phyloP scores from a whole-genome alignment of 768 basidiomycete species.

The Tricholoma sp. region DNA sequence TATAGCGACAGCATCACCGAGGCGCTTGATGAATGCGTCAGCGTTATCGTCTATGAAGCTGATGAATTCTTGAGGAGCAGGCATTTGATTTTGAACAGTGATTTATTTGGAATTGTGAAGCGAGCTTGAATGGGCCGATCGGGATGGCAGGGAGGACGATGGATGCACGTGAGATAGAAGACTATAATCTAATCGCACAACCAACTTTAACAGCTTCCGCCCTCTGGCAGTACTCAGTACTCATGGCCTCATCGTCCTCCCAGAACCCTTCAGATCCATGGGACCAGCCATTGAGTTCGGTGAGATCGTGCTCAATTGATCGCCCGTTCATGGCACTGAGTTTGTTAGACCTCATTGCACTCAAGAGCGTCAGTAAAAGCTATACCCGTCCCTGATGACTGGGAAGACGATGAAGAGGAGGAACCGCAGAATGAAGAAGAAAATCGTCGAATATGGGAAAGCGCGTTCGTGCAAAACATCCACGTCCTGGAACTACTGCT shows the following conservation, averaged over 20 bases:
- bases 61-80: constrained; percentile 44
- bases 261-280: constrained; percentile 15
- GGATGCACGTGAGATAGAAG: not conserved
- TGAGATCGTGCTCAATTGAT: constrained; percentile 5
- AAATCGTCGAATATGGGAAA: constrained; percentile 59
- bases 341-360: constrained; percentile 10
- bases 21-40: constrained; percentile 69
- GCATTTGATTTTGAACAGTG: constrained; percentile 25
- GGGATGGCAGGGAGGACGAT: too few species aligned
- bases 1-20: constrained; percentile 79
- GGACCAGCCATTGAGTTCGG: constrained; percentile 13
- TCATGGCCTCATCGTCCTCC: constrained; percentile 10
- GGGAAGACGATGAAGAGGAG: constrained; percentile 24
- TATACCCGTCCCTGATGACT: constrained; percentile 19
- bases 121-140: too few species aligned
- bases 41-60: constrained; percentile 64
- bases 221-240: not conserved
- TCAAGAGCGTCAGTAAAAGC: constrained; percentile 4
- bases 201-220: too few species aligned
- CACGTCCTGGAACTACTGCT: not conserved
- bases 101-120: too few species aligned
- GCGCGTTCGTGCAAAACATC: constrained; percentile 50
- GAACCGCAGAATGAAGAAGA: constrained; percentile 27
- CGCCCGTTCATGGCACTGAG: not conserved
- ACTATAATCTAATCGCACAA: not conserved